Evolutionary conservation across 805 yeast genomes (phyloP), one percentile per base, ranked within the genome.

Genomic region (Pachysolen tannophilus): DNA sequence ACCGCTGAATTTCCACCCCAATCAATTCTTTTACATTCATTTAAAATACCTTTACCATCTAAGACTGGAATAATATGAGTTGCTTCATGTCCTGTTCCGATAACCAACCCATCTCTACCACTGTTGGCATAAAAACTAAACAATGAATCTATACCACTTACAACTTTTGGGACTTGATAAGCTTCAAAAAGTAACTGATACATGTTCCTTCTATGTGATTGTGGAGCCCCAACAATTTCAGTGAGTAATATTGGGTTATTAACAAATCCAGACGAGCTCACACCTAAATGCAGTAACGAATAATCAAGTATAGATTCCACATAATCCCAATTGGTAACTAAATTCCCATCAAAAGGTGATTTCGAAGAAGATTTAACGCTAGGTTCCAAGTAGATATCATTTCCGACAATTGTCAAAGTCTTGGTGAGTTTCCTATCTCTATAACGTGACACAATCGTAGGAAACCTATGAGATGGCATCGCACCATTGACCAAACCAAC

Each of bases 321-420:
- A 39, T 79, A 72, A 38, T 92, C 97, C 97, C 97, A 94, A 54
- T 88, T 94, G 18, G 94, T 79, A 24, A 92, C 65, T 45, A 86
- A 61, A 4, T 84, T 72, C 0, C 95, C 95, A 55, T 92, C 98
- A 51, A 72, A 90, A 0, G 97, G 95, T 4, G 84, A 65, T 47
- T 74, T 78, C 23, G 84, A 71, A 35, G 79, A 78, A 13, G 83
- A 67, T 42, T 78, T 72, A 30, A 82, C 70, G 2, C 81, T 60
- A 7, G 78, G 69, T 47, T 88, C 97, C 20, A 82, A 51, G 49
- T 67, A 75, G 14, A 78, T 74, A 53, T 90, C 97, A 47, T 82
- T 75, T 3, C 99, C 99, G 3, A 85, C 77, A 38, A 83, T 67
- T 0, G 92, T 75, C 44, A 82, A 67, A 5, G 77, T 66, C 39